These are phyloP conservation scores for Leccinum subgranulosum DNA, from an alignment of 768 basidiomycete genomes.

Conservation along the genomic window DNA sequence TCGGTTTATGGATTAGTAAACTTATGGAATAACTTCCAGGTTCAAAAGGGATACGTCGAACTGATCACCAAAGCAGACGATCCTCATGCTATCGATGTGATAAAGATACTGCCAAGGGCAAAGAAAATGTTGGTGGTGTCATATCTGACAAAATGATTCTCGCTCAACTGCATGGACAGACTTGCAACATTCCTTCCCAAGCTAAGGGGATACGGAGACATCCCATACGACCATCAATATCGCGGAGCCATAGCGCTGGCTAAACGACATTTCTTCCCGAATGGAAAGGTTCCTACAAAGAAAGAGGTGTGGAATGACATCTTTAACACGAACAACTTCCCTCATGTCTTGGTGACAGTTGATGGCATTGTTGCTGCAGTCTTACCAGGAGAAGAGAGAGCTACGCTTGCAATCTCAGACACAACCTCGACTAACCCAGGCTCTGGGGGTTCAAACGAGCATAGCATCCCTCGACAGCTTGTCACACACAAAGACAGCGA, in stretches of 20 bases:
- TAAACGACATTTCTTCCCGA: conserved; percentile 27
- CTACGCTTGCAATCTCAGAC: conserved; percentile 4
- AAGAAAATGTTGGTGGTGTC: conserved; percentile 18
- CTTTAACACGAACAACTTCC: background rate
- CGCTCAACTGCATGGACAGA: conserved; percentile 9
- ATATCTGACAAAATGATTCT: background rate
- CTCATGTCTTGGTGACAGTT: conserved; percentile 14
- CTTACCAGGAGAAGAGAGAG: conserved; percentile 22
- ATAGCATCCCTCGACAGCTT: background rate
- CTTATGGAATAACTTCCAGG: conserved; percentile 11
- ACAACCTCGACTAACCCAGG: conserved; percentile 5
- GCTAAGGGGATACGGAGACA: conserved; percentile 27
- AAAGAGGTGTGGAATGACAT: conserved; percentile 17
- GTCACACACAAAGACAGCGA: background rate
- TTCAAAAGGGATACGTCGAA: conserved; percentile 26
- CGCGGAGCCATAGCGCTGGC: conserved; percentile 27
- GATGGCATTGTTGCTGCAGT: conserved; percentile 22
- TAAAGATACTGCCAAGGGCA: conserved; percentile 24
- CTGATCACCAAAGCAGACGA: conserved; percentile 14
- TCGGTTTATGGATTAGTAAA: too few species aligned
- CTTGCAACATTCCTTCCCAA: conserved; percentile 29
- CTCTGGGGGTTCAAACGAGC: conserved; percentile 24
- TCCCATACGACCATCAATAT: conserved; percentile 26
- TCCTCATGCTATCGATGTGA: conserved; percentile 16
- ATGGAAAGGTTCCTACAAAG: conserved; percentile 22